Evolutionary conservation across 2,329 filamentous ascomycete genomes (phyloP).

Genomic region (Cladosporium cucumerinum): DNA sequence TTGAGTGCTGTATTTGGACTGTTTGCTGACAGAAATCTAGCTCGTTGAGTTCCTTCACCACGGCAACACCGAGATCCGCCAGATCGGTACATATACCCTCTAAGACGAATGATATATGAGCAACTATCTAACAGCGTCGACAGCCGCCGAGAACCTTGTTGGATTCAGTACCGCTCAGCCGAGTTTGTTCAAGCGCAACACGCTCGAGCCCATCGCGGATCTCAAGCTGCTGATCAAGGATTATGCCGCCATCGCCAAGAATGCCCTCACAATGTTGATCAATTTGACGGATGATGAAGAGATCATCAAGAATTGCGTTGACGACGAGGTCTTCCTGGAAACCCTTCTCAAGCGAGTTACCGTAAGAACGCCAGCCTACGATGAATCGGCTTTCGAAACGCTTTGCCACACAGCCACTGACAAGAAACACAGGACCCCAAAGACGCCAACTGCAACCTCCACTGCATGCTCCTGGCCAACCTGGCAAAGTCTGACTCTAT

Average conservation of each 20-base stretch:
- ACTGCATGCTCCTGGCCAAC: constrained; percentile 92
- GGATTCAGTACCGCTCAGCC: constrained; percentile 76
- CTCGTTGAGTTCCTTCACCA: constrained; percentile 91
- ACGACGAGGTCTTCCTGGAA: constrained; percentile 78
- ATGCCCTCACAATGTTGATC: constrained; percentile 85
- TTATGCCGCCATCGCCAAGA: constrained; percentile 87
- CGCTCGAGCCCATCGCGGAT: constrained; percentile 76
- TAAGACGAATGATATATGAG: not conserved
- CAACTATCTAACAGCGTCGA: constrained; percentile 13
- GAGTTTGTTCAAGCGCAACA: constrained; percentile 76
- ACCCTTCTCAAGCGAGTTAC: constrained; percentile 69
- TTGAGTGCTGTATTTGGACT: not conserved
- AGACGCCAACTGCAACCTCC: constrained; percentile 77
- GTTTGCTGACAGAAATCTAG: constrained; percentile 44
- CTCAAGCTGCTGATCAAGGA: constrained; percentile 84
- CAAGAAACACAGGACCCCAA: constrained; percentile 55
- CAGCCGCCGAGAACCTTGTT: constrained; percentile 80
- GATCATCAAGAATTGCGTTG: constrained; percentile 67
- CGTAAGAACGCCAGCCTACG: constrained; percentile 52
- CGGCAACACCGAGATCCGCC: constrained; percentile 85
- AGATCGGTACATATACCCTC: constrained; percentile 56
- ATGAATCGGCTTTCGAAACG: not conserved
- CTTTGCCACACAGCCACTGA: not conserved
- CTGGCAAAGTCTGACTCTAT: constrained; percentile 76
- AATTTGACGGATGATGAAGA: constrained; percentile 77